Evolutionary conservation across 1,139 yeast genomes (phyloP), one percentile per base, ranked within the genome.

Genomic region (Candida labiduridarum): DNA sequence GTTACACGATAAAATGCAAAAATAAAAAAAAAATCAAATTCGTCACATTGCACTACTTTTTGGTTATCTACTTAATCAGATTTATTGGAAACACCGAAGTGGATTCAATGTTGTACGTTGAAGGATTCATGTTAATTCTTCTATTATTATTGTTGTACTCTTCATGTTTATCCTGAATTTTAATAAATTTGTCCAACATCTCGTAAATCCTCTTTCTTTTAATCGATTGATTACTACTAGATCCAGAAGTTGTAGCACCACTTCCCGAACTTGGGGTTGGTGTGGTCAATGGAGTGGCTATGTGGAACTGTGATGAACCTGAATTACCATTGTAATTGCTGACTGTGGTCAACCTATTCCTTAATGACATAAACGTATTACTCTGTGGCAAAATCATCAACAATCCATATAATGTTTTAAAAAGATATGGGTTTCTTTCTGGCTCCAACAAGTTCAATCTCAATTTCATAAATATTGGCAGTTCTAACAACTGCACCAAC

Each of bases 351-450:
- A 94, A 76, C 53, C 99, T 76, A 62, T 87, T 89, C 56, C 87
- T 86, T 55, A 95, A 76, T 0, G 89, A 84, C 19, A 82, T 84
- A 66, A 90, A 95, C 0, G 99, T 96, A n/a, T 90, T 82, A 0
- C 97, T 89, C 65, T 95, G 99, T 0, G 99, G 99, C 48, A 95
- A 71, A 5, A 95, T 78, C 99, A 95, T 95, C 52, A 95, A 74
- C 45, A 95, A 79, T 1, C 99, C 99, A 64, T 91, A 95, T 30
- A 95, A 77, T 45, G 96, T 88, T 64, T 91, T 90, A 77, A 87
- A 89, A 41, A 95, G 71, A 61, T 80, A 88, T 0, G 96, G 96
- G 62, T 89, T 81, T 59, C 82, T 83, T 48, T 86, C 90, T 0
- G 97, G 97, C 62, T 91, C 96, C 48, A 95, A 72, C 25, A 95